These are phyloP conservation scores for Pseudogymnoascus pannorum DNA, from an alignment of 2,329 filamentous ascomycete species.

Conservation along the genomic window DNA sequence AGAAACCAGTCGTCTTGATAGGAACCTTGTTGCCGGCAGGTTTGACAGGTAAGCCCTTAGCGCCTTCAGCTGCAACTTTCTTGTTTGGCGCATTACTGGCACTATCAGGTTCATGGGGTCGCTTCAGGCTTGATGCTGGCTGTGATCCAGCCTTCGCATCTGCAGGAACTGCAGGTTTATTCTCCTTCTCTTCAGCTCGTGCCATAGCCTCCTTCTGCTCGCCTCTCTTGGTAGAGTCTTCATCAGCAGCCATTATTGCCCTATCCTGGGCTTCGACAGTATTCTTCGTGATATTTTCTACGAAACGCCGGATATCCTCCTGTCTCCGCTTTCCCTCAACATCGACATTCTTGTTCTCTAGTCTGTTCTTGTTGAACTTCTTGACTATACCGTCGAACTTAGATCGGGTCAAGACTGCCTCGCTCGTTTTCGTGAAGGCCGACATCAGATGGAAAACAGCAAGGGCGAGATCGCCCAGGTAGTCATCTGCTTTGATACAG, in stretches of 20 bases:
- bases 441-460: constrained; percentile 54
- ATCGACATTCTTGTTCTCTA: constrained; percentile 44
- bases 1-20: constrained; percentile 16
- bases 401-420: constrained; percentile 50
- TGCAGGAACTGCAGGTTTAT: constrained; percentile 20
- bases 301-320: constrained; percentile 34
- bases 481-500: constrained; percentile 46
- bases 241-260: constrained; percentile 38
- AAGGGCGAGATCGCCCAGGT: constrained; percentile 46
- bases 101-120: constrained; percentile 27
- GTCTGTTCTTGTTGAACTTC: constrained; percentile 44
- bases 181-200: constrained; percentile 18
- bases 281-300: constrained; percentile 25
- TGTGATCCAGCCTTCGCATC: constrained; percentile 14
- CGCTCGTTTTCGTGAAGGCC: constrained; percentile 51
- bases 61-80: constrained; percentile 25
- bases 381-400: constrained; percentile 60
- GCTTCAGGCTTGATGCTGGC: constrained; percentile 18
- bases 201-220: constrained; percentile 22
- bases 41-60: constrained; percentile 26
- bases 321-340: constrained; percentile 50
- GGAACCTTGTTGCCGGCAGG: constrained; percentile 17
- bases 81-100: constrained; percentile 26
- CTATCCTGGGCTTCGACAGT: constrained; percentile 26
- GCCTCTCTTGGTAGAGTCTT: constrained; percentile 27